These are phyloP conservation scores for Kodamaea hsintzibuensis DNA, from an alignment of 805 yeast species.

Conservation along the genomic window DNA sequence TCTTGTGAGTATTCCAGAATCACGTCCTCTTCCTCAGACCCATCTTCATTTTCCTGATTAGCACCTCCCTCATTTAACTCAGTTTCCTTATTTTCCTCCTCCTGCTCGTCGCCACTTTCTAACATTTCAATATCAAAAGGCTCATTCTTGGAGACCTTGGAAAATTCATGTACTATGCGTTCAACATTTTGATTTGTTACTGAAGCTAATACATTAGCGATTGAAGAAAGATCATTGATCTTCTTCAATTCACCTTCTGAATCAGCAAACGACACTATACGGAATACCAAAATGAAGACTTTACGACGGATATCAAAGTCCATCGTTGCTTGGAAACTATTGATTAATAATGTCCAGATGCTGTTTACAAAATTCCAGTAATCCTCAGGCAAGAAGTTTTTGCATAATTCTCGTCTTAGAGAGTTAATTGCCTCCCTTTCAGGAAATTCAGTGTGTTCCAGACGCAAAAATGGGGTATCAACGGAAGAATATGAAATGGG, in stretches of 20 bases:
- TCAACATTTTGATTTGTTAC: slow-evolving; percentile 56
- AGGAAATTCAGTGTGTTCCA: slow-evolving; percentile 20
- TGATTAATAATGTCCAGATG: slow-evolving; percentile 54
- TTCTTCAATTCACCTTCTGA: slow-evolving; percentile 26
- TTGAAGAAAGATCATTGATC: slow-evolving; percentile 32
- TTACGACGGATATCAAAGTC: slow-evolving; percentile 63
- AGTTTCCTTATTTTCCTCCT: slow-evolving; percentile 2
- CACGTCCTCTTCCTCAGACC: not conserved
- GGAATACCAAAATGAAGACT: slow-evolving; percentile 52
- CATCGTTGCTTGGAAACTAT: slow-evolving; percentile 71
- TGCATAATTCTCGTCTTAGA: slow-evolving; percentile 31
- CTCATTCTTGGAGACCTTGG: not conserved
- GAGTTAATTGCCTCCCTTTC: slow-evolving; percentile 29
- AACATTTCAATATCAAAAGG: slow-evolving; percentile 14
- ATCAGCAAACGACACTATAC: slow-evolving; percentile 45
- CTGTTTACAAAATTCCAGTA: slow-evolving; percentile 43
- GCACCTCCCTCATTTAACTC: slow-evolving; percentile 3
- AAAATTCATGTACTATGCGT: slow-evolving; percentile 17
- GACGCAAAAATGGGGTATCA: slow-evolving; percentile 31
- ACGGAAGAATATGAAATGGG: slow-evolving; percentile 46
- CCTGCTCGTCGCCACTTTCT: slow-evolving; percentile 6
- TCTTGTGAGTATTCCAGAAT: slow-evolving; percentile 6
- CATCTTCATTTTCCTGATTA: not conserved
- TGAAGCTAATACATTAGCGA: slow-evolving; percentile 57
- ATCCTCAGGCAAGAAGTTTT: slow-evolving; percentile 20